These are phyloP conservation scores for Debaryomyces castellii DNA, from an alignment of 805 yeast species.

Conservation along the genomic window DNA sequence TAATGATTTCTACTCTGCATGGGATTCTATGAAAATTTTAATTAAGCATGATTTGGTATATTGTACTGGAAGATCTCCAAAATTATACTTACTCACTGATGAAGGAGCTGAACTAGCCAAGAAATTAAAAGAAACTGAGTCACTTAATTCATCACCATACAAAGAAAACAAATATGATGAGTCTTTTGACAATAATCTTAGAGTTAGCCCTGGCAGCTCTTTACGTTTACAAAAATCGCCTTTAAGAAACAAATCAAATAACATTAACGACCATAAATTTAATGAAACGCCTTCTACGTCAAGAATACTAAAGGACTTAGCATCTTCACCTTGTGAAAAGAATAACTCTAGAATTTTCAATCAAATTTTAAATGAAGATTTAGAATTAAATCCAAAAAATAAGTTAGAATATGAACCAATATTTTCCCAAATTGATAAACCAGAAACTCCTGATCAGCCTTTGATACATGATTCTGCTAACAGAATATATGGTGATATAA, in stretches of 20 bases:
- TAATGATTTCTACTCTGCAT: conserved; percentile 68
- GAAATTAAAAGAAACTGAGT: conserved; percentile 50
- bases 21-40: conserved; percentile 69
- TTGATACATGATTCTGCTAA: conserved; percentile 24
- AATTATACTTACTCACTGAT: conserved; percentile 62
- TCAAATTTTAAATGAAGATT: neutral
- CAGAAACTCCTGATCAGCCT: neutral
- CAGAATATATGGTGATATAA: conserved; percentile 18
- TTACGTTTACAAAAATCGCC: neutral
- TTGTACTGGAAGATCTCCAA: conserved; percentile 54
- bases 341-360: neutral
- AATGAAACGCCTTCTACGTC: neutral
- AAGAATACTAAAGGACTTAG: neutral
- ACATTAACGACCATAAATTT: neutral
- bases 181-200: conserved; percentile 36
- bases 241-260: no score
- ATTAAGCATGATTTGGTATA: conserved; percentile 58
- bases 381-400: neutral
- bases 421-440: neutral
- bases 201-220: conserved; percentile 19
- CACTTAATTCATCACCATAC: conserved; percentile 21
- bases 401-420: neutral
- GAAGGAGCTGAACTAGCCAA: conserved; percentile 66
- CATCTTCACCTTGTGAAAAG: conserved; percentile 4
- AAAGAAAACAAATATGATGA: conserved; percentile 15